A percentile compares a stretch with the other conserved stretches of the same genome.
phyloP scores from a whole-genome alignment of 352 stramenopile species.

The Pythium guiyangense region DNA sequence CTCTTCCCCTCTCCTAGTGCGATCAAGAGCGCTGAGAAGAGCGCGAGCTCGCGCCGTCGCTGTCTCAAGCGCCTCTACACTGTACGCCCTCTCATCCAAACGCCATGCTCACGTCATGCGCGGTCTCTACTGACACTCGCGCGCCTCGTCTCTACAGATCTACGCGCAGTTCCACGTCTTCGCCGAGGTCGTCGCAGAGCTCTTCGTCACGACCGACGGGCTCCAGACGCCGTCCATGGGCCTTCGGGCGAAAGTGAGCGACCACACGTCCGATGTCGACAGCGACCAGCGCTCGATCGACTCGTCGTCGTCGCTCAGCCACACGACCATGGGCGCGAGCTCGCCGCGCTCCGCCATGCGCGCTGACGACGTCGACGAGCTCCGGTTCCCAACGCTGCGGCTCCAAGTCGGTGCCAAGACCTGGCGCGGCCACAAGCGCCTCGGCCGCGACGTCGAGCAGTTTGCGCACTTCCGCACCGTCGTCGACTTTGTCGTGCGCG shows the following conservation, averaged over 20 bases:
- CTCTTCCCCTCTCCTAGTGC: conserved; percentile 24
- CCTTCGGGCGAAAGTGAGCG: conserved; percentile 11
- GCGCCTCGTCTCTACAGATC: conserved; percentile 28
- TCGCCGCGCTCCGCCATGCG: neutral
- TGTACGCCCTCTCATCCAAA: conserved; percentile 26
- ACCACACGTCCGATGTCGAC: conserved; percentile 19
- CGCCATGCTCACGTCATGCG: neutral
- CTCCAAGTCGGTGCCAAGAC: conserved; percentile 62
- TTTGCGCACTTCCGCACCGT: conserved; percentile 50
- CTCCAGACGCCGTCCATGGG: conserved; percentile 17
- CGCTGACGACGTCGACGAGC: conserved; percentile 39
- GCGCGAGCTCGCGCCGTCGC: conserved; percentile 33
- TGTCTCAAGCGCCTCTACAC: conserved; percentile 55
- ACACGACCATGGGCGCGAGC: no score
- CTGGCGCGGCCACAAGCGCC: conserved; percentile 63
- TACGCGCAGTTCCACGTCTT: conserved; percentile 79
- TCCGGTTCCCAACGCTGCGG: conserved; percentile 51
- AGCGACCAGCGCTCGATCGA: conserved; percentile 17
- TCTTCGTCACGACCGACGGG: conserved; percentile 50
- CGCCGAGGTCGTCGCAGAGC: conserved; percentile 55
- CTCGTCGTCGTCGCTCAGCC: conserved; percentile 19
- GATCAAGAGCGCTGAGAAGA: conserved; percentile 31
- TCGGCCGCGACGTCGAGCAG: conserved; percentile 42
- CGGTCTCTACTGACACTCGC: neutral
- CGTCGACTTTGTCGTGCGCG: conserved; percentile 42